Base-by-base conservation (phyloP, 2,329 filamentous ascomycete species). In the Podosphaera leucotricha region DNA sequence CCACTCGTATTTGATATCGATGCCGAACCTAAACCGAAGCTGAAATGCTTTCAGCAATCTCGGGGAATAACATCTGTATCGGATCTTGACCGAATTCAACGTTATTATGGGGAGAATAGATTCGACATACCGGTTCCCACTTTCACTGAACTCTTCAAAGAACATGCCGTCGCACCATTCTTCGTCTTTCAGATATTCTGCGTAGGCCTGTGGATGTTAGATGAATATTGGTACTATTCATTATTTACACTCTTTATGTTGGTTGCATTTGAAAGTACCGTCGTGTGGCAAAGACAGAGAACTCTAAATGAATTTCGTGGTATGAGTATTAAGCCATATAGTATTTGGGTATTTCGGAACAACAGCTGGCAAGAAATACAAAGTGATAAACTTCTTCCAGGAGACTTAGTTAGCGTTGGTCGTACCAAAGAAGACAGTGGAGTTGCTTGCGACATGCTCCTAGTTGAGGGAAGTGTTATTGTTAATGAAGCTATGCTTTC, bases 151-250 rank as follows among this genome's bases (percentile, higher is more conserved):
- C 72, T 98, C 42, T 98, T 93, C 72, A 82, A 92, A 62, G 90
- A 98, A 62, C 92, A 98, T 61, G 87, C 92, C 20, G 92, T 98
- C 19, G 92, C 92, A 19, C 90, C 90, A 4, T 98, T 98, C 68
- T 98, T 98, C 63, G 86, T 98, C 50, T 98, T 98, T 65, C 90
- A 98, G 67, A 70, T 98, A 48, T 98, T 98, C 67, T 98, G 92
- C 55, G 90, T 98, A 46, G 92, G 90, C 15, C 66, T 98, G 48
- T 98, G 90, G 90, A 83, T 95, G 77, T 66, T 98, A 58, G 90
- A 98, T 58, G 92, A 98, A 64, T 98, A 95, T 65, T 98, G 92
- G 90, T 98, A 98, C 67, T 98, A 98, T 65, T 95, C 90, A 48
- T 73, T 98, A 18, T 98, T 98, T 63, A 98, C 92, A 0, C 76